Evolutionary conservation across 2,329 filamentous ascomycete species (phyloP), one percentile per base, ranked within the genome.

Genomic region (Claviceps sp.): DNA sequence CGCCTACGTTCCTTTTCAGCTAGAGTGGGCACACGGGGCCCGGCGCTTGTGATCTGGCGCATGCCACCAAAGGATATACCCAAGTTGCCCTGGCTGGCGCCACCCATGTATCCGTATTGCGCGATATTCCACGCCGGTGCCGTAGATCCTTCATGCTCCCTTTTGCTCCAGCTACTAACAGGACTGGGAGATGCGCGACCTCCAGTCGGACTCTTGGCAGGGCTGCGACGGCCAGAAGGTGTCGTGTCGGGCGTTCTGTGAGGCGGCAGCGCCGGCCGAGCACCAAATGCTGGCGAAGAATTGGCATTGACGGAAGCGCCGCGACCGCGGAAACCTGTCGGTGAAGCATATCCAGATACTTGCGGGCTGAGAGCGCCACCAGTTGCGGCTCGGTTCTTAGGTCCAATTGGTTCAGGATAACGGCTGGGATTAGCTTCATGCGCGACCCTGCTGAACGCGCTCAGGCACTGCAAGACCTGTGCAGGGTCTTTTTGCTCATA

Each of bases 81-180:
- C 55, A 96, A 82, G 61, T 95, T 97, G 3, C 89, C 91, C 66
- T 98, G 93, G 62, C 88, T 96, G 26, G 93, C 93, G 48, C 93
- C 93, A 53, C 93, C 93, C 85, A 97, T 93, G 68, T 96, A 98
- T 7, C 93, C 90, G 64, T 98, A 98, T 65, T 98, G 93, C 53
- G 90, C 86, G 60, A 97, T 97, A 65, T 97, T 98, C 93, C 93
- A 98, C 1, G 93, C 93, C 0, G 93, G 93, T 26, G 84, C 77
- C 1, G 90, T 96, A 45, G 76, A 77, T 16, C 79, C 80, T 66
- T 96, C 87, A 59, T 96, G 88, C 52, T 79, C 78, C 66, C 79
- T 87, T 65, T 82, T 94, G 67, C 87, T 95, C 93, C 93, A 97
- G 68, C 82, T 94, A 64, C 87, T 95, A 55, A 91, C 80, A 1